Percentiles rank a stretch among this genome's conserved stretches.
Conservation (phyloP, 352 stramenopile species). For the Pythium rishiriense region DNA sequence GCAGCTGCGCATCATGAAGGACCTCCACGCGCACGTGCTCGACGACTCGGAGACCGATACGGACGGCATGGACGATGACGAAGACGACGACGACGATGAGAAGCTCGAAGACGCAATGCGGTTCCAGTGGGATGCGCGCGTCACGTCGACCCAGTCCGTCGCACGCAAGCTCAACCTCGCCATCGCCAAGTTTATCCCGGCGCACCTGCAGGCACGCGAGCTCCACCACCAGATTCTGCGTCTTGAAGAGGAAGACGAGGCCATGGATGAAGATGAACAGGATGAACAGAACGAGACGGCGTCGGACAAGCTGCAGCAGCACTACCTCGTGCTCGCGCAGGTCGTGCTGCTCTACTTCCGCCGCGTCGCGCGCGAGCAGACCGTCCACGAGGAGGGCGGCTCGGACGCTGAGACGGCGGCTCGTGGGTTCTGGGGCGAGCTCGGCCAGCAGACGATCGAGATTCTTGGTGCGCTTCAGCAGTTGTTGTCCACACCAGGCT, state of each 20-base stretch:
- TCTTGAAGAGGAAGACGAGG: conserved; percentile 41
- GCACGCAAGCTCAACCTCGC: conserved; percentile 61
- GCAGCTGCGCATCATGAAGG: conserved; percentile 58
- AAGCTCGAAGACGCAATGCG: conserved; percentile 40
- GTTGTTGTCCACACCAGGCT: conserved; percentile 81
- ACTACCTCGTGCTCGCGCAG: conserved; percentile 80
- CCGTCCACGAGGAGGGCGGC: conserved; percentile 42
- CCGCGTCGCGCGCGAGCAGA: conserved; percentile 67
- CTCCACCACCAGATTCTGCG: conserved; percentile 75
- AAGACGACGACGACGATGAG: conserved; percentile 47
- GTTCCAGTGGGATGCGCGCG: conserved; percentile 42
- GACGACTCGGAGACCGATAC: conserved; percentile 77
- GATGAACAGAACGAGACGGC: conserved; percentile 32
- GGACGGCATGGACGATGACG: conserved; percentile 68
- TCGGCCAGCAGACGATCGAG: conserved; percentile 66
- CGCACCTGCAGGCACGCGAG: conserved; percentile 62
- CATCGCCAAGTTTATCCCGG: conserved; percentile 68
- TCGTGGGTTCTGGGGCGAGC: conserved; percentile 52
- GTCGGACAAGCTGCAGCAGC: conserved; percentile 60
- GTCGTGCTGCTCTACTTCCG: conserved; percentile 82
- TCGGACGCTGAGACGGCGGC: conserved; percentile 21
- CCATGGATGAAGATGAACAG: conserved; percentile 30
- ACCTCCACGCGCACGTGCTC: conserved; percentile 62
- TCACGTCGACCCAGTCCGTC: conserved; percentile 39
- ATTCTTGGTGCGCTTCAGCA: conserved; percentile 79